These are phyloP conservation scores for Malassezia japonica DNA, from an alignment of 1,284 basidiomycete species.

Conservation along the genomic window DNA sequence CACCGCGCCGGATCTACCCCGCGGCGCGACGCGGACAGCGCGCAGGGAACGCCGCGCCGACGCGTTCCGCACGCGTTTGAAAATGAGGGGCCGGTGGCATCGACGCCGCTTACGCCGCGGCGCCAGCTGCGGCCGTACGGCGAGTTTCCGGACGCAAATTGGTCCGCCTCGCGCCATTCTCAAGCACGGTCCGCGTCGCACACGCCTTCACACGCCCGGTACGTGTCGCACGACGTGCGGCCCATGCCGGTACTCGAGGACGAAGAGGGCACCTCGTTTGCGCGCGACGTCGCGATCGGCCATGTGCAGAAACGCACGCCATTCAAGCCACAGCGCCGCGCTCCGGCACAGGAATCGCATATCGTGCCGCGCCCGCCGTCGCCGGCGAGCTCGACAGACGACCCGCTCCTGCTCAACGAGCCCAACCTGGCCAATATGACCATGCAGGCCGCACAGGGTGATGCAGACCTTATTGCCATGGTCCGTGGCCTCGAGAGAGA, in stretches of 20 bases:
- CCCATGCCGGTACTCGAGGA: constrained; percentile 16
- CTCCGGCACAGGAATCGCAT: neutral
- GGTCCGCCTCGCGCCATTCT: constrained; percentile 2
- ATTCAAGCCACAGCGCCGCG: constrained; percentile 6
- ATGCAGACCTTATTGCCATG: constrained; percentile 12
- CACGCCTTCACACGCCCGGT: neutral
- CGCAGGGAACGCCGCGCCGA: constrained; percentile 5
- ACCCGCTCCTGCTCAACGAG: constrained; percentile 14
- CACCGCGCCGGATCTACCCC: neutral
- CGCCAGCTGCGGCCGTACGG: constrained; percentile 12
- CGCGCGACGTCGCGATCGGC: neutral
- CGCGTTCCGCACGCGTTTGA: constrained; percentile 10
- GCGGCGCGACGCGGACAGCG: too few species aligned
- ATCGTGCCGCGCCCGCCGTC: constrained; percentile 5
- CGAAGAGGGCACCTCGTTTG: neutral
- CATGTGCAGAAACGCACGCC: constrained; percentile 1
- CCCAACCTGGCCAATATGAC: constrained; percentile 1
- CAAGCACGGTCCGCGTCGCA: neutral
- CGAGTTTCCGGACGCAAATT: neutral
- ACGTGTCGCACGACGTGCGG: neutral
- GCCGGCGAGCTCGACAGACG: constrained; percentile 18
- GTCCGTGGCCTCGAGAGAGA: constrained; percentile 14
- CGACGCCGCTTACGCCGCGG: constrained; percentile 15
- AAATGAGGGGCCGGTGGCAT: neutral
- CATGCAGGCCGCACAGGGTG: constrained; percentile 14